phyloP scores from a whole-genome alignment of 257 asterid species.

The Scutellaria baicalensis region DNA sequence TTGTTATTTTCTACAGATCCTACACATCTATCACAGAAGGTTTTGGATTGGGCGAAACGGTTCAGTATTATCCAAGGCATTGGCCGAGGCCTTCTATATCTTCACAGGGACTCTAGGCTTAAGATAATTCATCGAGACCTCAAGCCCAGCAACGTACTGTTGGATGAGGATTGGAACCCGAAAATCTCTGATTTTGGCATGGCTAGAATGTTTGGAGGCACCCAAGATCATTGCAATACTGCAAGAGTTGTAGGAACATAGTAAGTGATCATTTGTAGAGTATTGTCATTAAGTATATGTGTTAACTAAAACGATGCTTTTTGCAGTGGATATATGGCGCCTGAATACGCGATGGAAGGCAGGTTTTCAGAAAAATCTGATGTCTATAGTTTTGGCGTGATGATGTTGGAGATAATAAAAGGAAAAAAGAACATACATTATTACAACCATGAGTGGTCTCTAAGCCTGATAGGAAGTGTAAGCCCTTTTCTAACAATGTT shows the following conservation, averaged over 20 bases:
- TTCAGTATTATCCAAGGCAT: constrained; percentile 28
- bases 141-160: constrained; percentile 31
- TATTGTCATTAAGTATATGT: background rate
- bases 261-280: constrained; percentile 6
- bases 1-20: background rate
- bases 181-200: constrained; percentile 40
- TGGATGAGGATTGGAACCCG: constrained; percentile 33
- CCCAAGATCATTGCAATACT: constrained; percentile 26
- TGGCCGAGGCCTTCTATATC: constrained; percentile 33
- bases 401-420: background rate
- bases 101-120: constrained; percentile 34
- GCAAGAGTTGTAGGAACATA: constrained; percentile 36
- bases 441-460: background rate
- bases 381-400: background rate
- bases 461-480: background rate
- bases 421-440: background rate
- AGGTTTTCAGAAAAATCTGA: background rate
- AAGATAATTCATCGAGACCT: constrained; percentile 36
- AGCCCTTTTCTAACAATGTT: background rate
- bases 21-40: background rate
- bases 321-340: background rate
- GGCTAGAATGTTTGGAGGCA: constrained; percentile 39
- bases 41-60: constrained; percentile 26
- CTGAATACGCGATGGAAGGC: background rate
- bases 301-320: background rate